Percentiles rank a stretch among this genome's conserved stretches.
Conservation (phyloP, 2,329 filamentous ascomycete genomes). For the Volutella citrinella region DNA sequence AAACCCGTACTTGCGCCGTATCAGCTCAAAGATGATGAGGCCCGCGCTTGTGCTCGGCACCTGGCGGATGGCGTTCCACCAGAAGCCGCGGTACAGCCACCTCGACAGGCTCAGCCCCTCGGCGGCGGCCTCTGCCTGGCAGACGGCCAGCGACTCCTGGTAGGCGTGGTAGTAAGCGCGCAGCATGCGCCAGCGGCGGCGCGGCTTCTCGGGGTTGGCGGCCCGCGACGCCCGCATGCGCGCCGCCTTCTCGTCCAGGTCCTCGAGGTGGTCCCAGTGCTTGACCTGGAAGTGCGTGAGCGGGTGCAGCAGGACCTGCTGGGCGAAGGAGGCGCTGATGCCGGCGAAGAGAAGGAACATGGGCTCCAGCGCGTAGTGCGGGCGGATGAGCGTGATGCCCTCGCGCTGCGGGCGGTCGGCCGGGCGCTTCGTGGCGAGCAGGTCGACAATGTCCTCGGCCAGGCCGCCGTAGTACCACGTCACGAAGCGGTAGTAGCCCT, state of each 20-base stretch:
- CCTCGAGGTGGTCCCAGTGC: constrained; percentile 71
- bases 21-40: constrained; percentile 74
- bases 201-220: constrained; percentile 30
- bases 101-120: constrained; percentile 54
- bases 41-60: constrained; percentile 75
- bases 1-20: constrained; percentile 68
- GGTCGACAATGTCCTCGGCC: constrained; percentile 48
- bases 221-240: constrained; percentile 37
- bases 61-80: constrained; percentile 69
- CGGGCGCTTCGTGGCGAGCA: constrained; percentile 47
- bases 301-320: constrained; percentile 70
- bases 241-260: constrained; percentile 61
- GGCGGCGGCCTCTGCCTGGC: constrained; percentile 51
- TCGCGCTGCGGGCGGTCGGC: constrained; percentile 16
- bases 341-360: constrained; percentile 68
- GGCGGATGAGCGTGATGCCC: constrained; percentile 55
- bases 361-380: constrained; percentile 74
- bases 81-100: constrained; percentile 71
- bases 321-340: constrained; percentile 63
- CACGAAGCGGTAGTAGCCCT: constrained; percentile 68
- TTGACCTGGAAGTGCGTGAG: constrained; percentile 67
- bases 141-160: constrained; percentile 62
- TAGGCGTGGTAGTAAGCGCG: constrained; percentile 70
- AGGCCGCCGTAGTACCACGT: constrained; percentile 65
- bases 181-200: constrained; percentile 50